phyloP scores from a whole-genome alignment of 495 filamentous ascomycete species.

The Penicillium crystallinum region DNA sequence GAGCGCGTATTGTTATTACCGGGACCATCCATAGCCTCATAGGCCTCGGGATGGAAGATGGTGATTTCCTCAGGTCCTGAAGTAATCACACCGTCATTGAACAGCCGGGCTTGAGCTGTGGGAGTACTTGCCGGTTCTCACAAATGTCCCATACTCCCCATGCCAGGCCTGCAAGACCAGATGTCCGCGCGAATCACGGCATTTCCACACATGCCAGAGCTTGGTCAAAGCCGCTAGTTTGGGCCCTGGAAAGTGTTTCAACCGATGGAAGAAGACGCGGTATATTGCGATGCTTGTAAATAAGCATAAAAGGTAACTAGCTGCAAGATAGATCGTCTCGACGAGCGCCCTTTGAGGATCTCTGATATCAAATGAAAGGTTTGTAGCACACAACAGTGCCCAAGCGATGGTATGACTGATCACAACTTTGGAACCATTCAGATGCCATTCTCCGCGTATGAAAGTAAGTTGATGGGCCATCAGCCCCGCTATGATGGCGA shows the following conservation, averaged over 20 bases:
- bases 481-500: conserved; percentile 7
- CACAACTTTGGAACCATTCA: conserved; percentile 5
- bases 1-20: conserved; percentile 22
- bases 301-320: neutral
- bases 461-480: conserved; percentile 12
- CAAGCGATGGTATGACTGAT: neutral
- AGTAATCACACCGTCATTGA: no score
- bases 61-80: conserved; percentile 31
- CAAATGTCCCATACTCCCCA: conserved; percentile 33
- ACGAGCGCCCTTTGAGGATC: neutral
- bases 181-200: conserved; percentile 27
- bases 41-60: conserved; percentile 27
- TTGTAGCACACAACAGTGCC: neutral
- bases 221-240: conserved; percentile 34
- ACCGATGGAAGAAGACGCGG: conserved; percentile 24
- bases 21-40: conserved; percentile 22
- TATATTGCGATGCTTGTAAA: neutral
- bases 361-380: neutral
- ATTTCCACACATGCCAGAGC: conserved; percentile 32
- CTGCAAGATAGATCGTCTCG: neutral
- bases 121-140: conserved; percentile 26
- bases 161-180: conserved; percentile 27
- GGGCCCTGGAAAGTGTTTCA: conserved; percentile 39
- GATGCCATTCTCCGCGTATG: conserved; percentile 19
- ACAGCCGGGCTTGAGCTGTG: neutral